Evolutionary conservation across 1,284 basidiomycete genomes (phyloP).

Genomic region (Microbotryomycetes sp.): DNA sequence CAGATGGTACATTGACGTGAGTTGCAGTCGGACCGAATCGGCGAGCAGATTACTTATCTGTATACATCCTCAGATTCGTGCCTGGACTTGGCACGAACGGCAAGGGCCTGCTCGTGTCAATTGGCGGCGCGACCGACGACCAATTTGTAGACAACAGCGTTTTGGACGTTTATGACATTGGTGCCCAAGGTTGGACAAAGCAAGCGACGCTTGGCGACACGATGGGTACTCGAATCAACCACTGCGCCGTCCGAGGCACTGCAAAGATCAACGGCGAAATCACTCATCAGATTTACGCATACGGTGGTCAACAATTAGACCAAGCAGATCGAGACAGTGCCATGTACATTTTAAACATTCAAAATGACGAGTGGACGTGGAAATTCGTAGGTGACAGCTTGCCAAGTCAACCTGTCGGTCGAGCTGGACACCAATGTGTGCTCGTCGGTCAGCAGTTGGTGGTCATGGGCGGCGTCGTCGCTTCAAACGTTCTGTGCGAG

Average conservation of each 20-base stretch:
- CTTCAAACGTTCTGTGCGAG: slow-evolving; percentile 31
- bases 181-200: slow-evolving; percentile 32
- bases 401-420: slow-evolving; percentile 28
- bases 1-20: slow-evolving; percentile 32
- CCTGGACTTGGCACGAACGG: slow-evolving; percentile 26
- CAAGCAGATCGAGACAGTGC: slow-evolving; percentile 31
- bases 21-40: not conserved
- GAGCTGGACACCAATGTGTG: slow-evolving; percentile 35
- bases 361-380: slow-evolving; percentile 29
- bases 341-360: slow-evolving; percentile 33
- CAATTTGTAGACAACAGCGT: slow-evolving; percentile 31
- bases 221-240: slow-evolving; percentile 30
- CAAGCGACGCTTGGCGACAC: slow-evolving; percentile 31
- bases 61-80: not conserved
- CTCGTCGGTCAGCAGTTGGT: slow-evolving; percentile 32
- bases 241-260: slow-evolving; percentile 32
- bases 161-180: slow-evolving; percentile 35
- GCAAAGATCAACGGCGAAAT: slow-evolving; percentile 34
- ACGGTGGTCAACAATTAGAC: slow-evolving; percentile 33
- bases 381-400: slow-evolving; percentile 26
- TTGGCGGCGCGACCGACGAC: slow-evolving; percentile 34
- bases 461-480: slow-evolving; percentile 32
- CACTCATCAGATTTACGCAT: slow-evolving; percentile 31
- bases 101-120: slow-evolving; percentile 33
- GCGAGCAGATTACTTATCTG: not conserved